Evolutionary conservation across 495 filamentous ascomycete genomes (phyloP).

Genomic region (Hypoxylon intermedium): DNA sequence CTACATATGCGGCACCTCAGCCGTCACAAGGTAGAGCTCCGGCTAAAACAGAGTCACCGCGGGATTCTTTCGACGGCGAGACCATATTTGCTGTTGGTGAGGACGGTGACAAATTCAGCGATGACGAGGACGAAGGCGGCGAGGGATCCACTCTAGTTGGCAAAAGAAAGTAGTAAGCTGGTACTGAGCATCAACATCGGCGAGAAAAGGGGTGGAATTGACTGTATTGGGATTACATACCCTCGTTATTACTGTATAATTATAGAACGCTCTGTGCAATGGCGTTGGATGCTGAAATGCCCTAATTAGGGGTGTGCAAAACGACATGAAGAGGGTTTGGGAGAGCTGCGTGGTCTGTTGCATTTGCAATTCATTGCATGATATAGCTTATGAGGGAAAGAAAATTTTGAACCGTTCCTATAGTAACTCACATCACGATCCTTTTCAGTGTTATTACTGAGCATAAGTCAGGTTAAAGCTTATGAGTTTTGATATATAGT

Average conservation of each 20-base stretch:
- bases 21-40: slow-evolving; percentile 51
- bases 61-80: slow-evolving; percentile 86
- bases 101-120: slow-evolving; percentile 71
- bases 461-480: not conserved
- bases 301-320: not conserved
- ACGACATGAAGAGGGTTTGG: slow-evolving; percentile 17
- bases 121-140: slow-evolving; percentile 61
- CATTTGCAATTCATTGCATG: slow-evolving; percentile 9
- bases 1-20: slow-evolving; percentile 29
- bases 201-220: slow-evolving; percentile 12
- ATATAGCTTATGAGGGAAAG: slow-evolving; percentile 13
- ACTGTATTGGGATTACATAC: slow-evolving; percentile 17
- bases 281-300: slow-evolving; percentile 39
- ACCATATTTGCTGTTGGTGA: slow-evolving; percentile 95
- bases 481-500: not conserved
- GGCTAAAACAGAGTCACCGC: slow-evolving; percentile 50
- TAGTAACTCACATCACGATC: slow-evolving; percentile 3
- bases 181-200: slow-evolving; percentile 4
- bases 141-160: slow-evolving; percentile 66
- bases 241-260: slow-evolving; percentile 38
- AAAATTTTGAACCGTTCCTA: not conserved
- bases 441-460: not conserved
- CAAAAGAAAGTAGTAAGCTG: slow-evolving; percentile 47
- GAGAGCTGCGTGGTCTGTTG: slow-evolving; percentile 5
- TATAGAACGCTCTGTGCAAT: slow-evolving; percentile 28